Evolutionary conservation across 2,329 filamentous ascomycete genomes (phyloP), one percentile per base, ranked within the genome.

Genomic region (Blumeria hordei): DNA sequence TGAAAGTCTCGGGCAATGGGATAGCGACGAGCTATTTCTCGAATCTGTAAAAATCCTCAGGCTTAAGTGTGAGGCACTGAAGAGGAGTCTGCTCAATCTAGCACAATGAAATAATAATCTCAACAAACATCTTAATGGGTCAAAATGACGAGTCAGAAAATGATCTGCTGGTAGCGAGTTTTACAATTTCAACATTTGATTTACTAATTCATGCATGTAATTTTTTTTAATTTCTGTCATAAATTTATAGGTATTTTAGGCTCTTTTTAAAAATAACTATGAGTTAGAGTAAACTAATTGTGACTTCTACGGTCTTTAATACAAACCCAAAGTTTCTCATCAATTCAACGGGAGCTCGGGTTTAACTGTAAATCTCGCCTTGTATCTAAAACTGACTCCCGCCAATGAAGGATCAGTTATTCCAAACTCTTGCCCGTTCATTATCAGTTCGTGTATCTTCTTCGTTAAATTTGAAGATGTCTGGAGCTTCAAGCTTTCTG

Each of bases 1-100:
- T 37, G 92, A 98, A 73, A 95, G 88, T 72, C 83, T 87, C 0
- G 93, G 92, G 6, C 92, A 98, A 70, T 94, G 87, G 73, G 82
- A 92, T 57, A 94, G 88, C 65, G 90, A 96, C 63, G 81, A 88
- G 69, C 74, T 98, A 60, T 96, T 98, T 72, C 69, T 98, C 56
- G 88, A 96, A 70, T 81, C 86, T 33, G 76, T 98, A 53, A 84
- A 83, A 70, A 73, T 87, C 61, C 70, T 98, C 59, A 94, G 88
- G 72, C 73, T 78, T 63, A 96, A 96, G 73, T 92, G 85, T 61
- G 71, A 79, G 65, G 74, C 75, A 62, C 73, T 90, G 59, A 81
- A 83, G 72, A 73, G 78, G 64, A 81, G 85, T 64, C 72, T 90
- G 63, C 70, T 76, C 60, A 75, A 77, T 64, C 81, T 83, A 76